Base-by-base conservation (phyloP, 2,329 filamentous ascomycete species). In the Aquanectria penicillioides region DNA sequence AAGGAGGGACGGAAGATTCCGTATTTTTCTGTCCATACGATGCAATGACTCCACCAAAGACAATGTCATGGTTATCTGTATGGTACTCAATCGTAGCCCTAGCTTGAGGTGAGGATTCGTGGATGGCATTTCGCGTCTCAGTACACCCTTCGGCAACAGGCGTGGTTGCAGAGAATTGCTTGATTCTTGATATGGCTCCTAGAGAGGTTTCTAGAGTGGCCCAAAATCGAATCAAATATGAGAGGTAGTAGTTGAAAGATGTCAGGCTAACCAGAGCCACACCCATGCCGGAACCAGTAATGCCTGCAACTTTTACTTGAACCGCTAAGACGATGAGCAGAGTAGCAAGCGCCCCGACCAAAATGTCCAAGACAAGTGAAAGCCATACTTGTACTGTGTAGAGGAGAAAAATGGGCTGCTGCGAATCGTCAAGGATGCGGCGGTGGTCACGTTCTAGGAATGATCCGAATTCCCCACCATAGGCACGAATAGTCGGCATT, bases 401-500 rank as follows among this genome's bases (percentile, higher is more conserved):
- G 9, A 70, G 74, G 5, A 82, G 75, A 62, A 83, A 84, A 48
- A 78, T 80, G 1, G 82, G 81, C 17, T 73, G 69, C 57, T 84
- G 81, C 0, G 80, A 82, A 7, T 67, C 65, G 51, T 84, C 78
- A 0, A 80, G 57, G 0, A 78, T 66, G 4, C 63, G 58, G 5
- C 72, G 71, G 17, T 73, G 75, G 12, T 73, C 63, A 12, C 74
- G 62, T 12, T 75, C 66, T 6, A 77, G 74, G 3, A 71, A 69
- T 11, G 62, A 59, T 29, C 77, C 73, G 81, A 81, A 84, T 29
- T 29, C 26, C 26, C 26, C 26, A 0, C 75, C 74, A 57, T 83
- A 84, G 0, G 83, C 80, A 3, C 82, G 79, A 20, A 86, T 77
- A 0, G 80, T 84, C 1, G 75, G 66, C 0, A 85, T 59, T 1